phyloP scores from a whole-genome alignment of 352 stramenopile species.

The Phytopythium boreale region DNA sequence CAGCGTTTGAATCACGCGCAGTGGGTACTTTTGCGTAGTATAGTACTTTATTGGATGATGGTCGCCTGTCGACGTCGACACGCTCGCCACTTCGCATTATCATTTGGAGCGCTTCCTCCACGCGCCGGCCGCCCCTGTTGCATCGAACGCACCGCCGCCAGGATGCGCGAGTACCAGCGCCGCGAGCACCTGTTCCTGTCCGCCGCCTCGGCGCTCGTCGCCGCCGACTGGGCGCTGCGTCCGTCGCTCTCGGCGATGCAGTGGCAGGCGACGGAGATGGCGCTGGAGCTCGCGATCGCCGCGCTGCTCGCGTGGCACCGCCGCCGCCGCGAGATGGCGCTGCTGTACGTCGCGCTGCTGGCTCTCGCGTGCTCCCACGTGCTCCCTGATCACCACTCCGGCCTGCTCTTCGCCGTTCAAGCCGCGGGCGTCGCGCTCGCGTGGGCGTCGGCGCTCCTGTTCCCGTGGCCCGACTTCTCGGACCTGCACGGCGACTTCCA shows the following conservation, averaged over 20 bases:
- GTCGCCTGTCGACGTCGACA: too few relatives aligned
- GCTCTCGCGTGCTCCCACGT: conserved; percentile 5
- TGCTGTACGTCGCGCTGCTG: conserved; percentile 28
- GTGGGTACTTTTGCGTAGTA: too few relatives aligned
- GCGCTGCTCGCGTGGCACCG: conserved; percentile 28
- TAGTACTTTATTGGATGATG: too few relatives aligned
- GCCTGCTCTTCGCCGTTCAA: conserved; percentile 6
- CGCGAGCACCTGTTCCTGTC: not conserved
- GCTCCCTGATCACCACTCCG: conserved; percentile 7
- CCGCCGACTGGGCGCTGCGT: not conserved
- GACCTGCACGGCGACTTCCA: conserved; percentile 33
- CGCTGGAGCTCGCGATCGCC: not conserved
- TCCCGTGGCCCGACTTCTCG: conserved; percentile 55
- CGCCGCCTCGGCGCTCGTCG: not conserved
- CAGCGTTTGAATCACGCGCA: too few relatives aligned
- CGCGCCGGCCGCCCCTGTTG: too few relatives aligned
- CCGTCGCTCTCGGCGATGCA: not conserved
- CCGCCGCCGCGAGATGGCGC: conserved; percentile 25
- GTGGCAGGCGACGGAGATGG: not conserved
- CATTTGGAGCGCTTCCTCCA: too few relatives aligned
- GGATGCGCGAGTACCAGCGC: conserved; percentile 1
- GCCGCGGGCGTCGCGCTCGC: conserved; percentile 15
- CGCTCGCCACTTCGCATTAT: too few relatives aligned
- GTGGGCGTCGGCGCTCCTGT: conserved; percentile 32
- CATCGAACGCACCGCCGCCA: too few relatives aligned